Conservation (phyloP, 2,329 filamentous ascomycete species). For the Sporothrix pallida region DNA sequence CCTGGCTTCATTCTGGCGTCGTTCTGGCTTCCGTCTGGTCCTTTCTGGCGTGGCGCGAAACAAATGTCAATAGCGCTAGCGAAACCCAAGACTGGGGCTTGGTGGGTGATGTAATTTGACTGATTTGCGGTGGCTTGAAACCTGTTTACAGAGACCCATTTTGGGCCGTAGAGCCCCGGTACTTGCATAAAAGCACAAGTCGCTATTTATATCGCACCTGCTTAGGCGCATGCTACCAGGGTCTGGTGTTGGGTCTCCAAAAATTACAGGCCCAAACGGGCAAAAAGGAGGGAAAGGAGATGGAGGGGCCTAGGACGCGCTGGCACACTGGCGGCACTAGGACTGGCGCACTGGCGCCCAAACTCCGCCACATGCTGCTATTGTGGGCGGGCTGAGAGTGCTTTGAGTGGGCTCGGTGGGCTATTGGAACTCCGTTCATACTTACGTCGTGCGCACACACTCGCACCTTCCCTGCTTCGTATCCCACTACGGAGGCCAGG, state of each 20-base stretch:
- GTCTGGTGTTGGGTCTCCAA: neutral
- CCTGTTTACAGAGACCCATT: slow-evolving; percentile 23
- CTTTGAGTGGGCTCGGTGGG: no score
- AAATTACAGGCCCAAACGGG: slow-evolving; percentile 15
- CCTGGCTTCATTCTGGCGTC: neutral
- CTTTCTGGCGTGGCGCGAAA: neutral
- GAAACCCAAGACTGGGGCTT: neutral
- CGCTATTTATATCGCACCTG: slow-evolving; percentile 17
- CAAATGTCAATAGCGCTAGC: slow-evolving; percentile 16
- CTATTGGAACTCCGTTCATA: neutral
- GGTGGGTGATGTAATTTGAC: slow-evolving; percentile 24
- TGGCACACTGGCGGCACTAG: slow-evolving; percentile 8
- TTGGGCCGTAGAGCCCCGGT: neutral
- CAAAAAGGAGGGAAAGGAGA: slow-evolving; percentile 4
- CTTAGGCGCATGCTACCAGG: slow-evolving; percentile 2
- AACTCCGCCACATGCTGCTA: slow-evolving; percentile 24
- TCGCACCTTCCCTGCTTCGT: slow-evolving; percentile 12
- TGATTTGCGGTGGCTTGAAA: slow-evolving; percentile 9
- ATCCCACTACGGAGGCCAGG: neutral
- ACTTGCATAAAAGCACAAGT: neutral
- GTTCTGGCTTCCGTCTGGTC: no score
- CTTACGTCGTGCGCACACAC: slow-evolving; percentile 9
- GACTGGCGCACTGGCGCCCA: slow-evolving; percentile 20
- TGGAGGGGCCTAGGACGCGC: slow-evolving; percentile 13
- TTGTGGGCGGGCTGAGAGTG: no score